These are phyloP conservation scores for Tetraselmis chui DNA, from an alignment of 139 green algal species.

Conservation along the genomic window DNA sequence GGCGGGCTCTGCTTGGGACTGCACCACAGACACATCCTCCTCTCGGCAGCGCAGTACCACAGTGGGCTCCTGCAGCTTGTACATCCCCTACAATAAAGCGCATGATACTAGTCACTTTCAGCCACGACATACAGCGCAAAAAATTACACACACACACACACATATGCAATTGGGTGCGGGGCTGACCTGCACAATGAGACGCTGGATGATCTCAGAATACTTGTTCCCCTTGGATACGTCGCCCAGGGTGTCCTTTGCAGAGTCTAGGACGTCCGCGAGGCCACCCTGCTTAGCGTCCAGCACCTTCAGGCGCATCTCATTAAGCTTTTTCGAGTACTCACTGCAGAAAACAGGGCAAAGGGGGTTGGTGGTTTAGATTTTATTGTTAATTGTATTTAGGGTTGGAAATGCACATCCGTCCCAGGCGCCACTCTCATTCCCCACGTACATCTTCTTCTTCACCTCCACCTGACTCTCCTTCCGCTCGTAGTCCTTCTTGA, in stretches of 20 bases:
- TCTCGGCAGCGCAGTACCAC: slow-evolving; percentile 61
- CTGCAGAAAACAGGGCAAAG: slow-evolving; percentile 53
- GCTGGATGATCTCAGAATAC: slow-evolving; percentile 80
- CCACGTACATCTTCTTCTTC: slow-evolving; percentile 94
- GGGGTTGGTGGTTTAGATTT: no score
- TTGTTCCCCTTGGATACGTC: slow-evolving; percentile 50
- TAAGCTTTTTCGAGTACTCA: slow-evolving; percentile 95
- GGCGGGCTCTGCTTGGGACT: slow-evolving; percentile 47
- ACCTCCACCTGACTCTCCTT: slow-evolving; percentile 86
- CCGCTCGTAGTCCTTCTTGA: slow-evolving; percentile 92
- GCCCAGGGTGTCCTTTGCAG: slow-evolving; percentile 52
- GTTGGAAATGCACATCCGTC: background rate
- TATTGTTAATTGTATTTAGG: no score
- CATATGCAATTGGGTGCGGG: background rate
- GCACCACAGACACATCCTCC: slow-evolving; percentile 56
- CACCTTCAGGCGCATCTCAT: slow-evolving; percentile 87
- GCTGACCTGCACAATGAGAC: slow-evolving; percentile 79
- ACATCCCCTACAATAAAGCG: slow-evolving; percentile 47
- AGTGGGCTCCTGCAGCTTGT: slow-evolving; percentile 63
- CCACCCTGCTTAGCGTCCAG: slow-evolving; percentile 68
- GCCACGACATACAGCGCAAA: background rate
- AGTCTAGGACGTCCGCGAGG: slow-evolving; percentile 39
- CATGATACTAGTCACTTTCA: background rate
- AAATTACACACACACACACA: background rate
- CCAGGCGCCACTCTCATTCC: background rate